Percentiles rank a stretch among this genome's conserved stretches.
Conservation (phyloP, 805 yeast genomes). For the Yamadazyma olivae region DNA sequence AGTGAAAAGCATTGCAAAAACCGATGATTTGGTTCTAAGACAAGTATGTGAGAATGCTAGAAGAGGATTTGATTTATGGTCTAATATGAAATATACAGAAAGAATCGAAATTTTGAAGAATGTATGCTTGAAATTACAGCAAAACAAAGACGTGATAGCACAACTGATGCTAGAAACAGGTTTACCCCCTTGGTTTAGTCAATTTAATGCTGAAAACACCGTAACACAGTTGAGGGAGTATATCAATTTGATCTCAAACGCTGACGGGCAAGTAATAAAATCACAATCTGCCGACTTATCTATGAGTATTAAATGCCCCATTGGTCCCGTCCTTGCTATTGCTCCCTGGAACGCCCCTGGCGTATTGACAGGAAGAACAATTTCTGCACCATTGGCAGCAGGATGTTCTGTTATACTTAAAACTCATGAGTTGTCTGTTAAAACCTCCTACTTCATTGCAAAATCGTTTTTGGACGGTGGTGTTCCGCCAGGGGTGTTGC, state of each 20-base stretch:
- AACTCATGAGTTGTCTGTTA: slow-evolving; percentile 39
- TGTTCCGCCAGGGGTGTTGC: slow-evolving; percentile 33
- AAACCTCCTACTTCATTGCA: slow-evolving; percentile 26
- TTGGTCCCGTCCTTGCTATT: slow-evolving; percentile 45
- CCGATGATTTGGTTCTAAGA: slow-evolving; percentile 3
- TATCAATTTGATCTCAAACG: slow-evolving; percentile 16
- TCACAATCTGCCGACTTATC: slow-evolving; percentile 18
- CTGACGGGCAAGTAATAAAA: slow-evolving; percentile 15
- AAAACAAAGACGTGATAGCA: background rate
- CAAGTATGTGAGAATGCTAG: slow-evolving; percentile 18
- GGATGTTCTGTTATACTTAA: slow-evolving; percentile 47
- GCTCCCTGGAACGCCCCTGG: slow-evolving; percentile 52
- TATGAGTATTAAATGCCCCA: slow-evolving; percentile 32
- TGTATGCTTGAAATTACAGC: slow-evolving; percentile 5
- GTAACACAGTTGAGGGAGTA: slow-evolving; percentile 29
- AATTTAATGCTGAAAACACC: slow-evolving; percentile 27
- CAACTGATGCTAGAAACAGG: slow-evolving; percentile 25
- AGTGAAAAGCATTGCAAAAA: slow-evolving; percentile 4
- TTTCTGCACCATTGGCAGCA: slow-evolving; percentile 45
- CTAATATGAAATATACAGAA: slow-evolving; percentile 12
- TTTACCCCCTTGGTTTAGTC: slow-evolving; percentile 32
- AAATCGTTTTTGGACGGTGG: slow-evolving; percentile 36
- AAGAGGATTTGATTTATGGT: slow-evolving; percentile 27
- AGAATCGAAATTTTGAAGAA: slow-evolving; percentile 18
- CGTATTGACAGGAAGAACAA: slow-evolving; percentile 35